phyloP scores from a whole-genome alignment of 768 basidiomycete genomes.

The Agrocybe chaxingu region DNA sequence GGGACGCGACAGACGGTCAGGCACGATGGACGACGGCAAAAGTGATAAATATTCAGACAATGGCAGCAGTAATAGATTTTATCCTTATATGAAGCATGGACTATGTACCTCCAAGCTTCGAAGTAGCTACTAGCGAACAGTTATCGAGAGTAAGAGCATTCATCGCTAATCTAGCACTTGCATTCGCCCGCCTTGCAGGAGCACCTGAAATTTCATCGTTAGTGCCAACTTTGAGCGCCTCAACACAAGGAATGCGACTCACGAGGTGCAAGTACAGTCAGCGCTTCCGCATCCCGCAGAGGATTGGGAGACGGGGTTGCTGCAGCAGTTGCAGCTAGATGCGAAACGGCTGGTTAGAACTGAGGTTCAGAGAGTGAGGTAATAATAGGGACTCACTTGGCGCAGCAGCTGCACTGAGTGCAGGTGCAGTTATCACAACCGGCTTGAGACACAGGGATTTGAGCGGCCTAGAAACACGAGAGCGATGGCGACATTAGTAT shows the following conservation, averaged over 20 bases:
- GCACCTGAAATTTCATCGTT: not conserved
- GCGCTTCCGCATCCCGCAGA: conserved; percentile 6
- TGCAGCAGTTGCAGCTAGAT: conserved; percentile 4
- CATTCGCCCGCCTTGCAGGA: conserved; percentile 11
- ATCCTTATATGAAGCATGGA: no score
- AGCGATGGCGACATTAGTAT: not conserved
- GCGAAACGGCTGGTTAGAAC: not conserved
- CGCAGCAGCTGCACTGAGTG: conserved; percentile 7
- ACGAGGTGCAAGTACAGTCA: conserved; percentile 11
- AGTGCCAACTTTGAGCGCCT: no score
- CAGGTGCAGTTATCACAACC: conserved; percentile 1
- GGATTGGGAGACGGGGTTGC: conserved; percentile 10
- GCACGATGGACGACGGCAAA: no score
- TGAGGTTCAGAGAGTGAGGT: not conserved
- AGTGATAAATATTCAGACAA: no score
- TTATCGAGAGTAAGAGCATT: no score
- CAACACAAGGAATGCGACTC: not conserved
- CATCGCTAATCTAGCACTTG: conserved; percentile 6
- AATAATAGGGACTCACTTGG: not conserved
- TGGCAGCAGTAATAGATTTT: no score
- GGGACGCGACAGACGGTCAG: no score
- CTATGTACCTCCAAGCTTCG: no score
- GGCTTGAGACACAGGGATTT: conserved; percentile 6
- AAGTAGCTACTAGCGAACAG: no score
- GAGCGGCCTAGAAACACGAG: not conserved